Evolutionary conservation across 2,329 filamentous ascomycete genomes (phyloP).

Genomic region (Aspergillus sojae): DNA sequence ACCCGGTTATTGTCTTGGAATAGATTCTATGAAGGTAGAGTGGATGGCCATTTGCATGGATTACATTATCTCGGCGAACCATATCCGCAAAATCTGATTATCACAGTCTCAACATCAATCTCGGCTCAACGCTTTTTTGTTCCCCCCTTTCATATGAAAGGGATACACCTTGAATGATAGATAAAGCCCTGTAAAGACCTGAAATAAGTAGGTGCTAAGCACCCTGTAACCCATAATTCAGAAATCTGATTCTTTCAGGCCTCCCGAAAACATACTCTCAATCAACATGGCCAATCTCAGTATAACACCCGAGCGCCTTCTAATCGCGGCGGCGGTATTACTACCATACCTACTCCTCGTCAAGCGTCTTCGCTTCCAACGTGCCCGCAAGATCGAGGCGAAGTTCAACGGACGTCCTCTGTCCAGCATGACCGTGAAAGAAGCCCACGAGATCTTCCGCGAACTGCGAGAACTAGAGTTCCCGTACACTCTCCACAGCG

Average conservation of each 20-base stretch:
- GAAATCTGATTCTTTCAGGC: neutral
- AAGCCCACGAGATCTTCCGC: conserved; percentile 29
- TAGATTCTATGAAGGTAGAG: neutral
- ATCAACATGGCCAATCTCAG: neutral
- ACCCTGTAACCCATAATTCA: neutral
- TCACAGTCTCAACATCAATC: neutral
- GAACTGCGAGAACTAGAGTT: conserved; percentile 33
- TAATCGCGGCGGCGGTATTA: neutral
- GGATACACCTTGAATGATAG: neutral
- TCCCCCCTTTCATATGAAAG: neutral
- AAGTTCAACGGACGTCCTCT: conserved; percentile 13
- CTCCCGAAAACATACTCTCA: neutral
- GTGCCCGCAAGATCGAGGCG: neutral
- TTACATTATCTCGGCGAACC: conserved; percentile 2
- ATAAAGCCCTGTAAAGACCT: neutral
- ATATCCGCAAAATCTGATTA: neutral
- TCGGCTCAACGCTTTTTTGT: neutral
- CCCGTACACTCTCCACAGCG: conserved; percentile 29
- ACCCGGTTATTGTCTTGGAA: neutral
- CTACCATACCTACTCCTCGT: neutral
- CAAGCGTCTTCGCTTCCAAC: neutral
- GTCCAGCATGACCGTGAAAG: conserved; percentile 31
- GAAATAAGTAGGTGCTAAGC: neutral
- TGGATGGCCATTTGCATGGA: neutral
- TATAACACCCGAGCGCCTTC: neutral